Percentiles rank a stretch among this genome's conserved stretches.
Evolutionary conservation across 2,329 filamentous ascomycete genomes (phyloP).

Genomic region (Beauveria sp.): DNA sequence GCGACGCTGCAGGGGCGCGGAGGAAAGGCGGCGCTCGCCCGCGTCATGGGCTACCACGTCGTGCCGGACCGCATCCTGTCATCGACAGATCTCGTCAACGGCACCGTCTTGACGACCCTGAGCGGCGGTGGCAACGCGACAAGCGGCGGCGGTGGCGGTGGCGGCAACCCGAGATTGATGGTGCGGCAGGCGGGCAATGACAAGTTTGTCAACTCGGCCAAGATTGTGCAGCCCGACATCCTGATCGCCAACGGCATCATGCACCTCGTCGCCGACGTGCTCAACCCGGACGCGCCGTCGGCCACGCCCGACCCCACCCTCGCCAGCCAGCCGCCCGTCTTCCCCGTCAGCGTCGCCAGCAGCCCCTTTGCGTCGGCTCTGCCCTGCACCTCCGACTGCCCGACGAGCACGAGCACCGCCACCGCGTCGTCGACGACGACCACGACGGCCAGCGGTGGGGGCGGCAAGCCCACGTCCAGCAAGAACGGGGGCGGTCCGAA

Average conservation of each 20-base stretch:
- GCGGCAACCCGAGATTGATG: slow-evolving; percentile 27
- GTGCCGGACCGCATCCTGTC: slow-evolving; percentile 48
- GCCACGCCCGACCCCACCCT: slow-evolving; percentile 29
- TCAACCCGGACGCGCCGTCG: slow-evolving; percentile 33
- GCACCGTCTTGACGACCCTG: slow-evolving; percentile 27
- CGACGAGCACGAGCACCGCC: slow-evolving; percentile 16
- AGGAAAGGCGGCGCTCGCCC: slow-evolving; percentile 35
- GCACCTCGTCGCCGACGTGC: slow-evolving; percentile 48
- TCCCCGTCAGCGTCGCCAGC: slow-evolving; percentile 40
- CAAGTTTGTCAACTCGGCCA: slow-evolving; percentile 46
- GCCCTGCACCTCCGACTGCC: slow-evolving; percentile 34
- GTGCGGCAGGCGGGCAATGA: slow-evolving; percentile 33
- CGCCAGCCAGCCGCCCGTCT: slow-evolving; percentile 42
- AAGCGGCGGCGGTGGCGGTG: background rate
- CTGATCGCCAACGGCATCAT: slow-evolving; percentile 50
- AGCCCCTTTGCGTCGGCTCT: slow-evolving; percentile 34
- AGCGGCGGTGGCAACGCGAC: slow-evolving; percentile 2
- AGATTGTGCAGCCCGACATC: slow-evolving; percentile 44
- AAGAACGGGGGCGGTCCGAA: slow-evolving; percentile 14
- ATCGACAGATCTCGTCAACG: slow-evolving; percentile 32
- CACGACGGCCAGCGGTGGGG: slow-evolving; percentile 6
- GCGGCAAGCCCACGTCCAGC: background rate
- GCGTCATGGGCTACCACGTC: slow-evolving; percentile 58
- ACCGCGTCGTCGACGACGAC: slow-evolving; percentile 16
- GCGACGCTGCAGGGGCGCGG: slow-evolving; percentile 10